phyloP scores from a whole-genome alignment of 371 early-diverging fungal species.

The Rhizopus sp. region DNA sequence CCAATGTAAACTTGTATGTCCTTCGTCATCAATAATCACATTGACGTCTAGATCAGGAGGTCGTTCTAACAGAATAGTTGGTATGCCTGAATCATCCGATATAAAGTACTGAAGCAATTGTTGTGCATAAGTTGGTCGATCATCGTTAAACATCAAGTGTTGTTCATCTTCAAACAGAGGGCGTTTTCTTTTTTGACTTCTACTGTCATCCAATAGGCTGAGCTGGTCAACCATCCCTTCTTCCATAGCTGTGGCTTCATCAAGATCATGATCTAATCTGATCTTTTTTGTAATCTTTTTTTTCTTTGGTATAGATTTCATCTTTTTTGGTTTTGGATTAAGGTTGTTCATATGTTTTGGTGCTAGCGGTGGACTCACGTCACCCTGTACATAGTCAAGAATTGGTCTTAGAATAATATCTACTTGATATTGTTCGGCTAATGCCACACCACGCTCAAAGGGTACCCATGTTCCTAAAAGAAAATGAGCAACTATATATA shows the following conservation, averaged over 20 bases:
- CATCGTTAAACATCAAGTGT: slow-evolving; percentile 52
- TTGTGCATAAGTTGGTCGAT: slow-evolving; percentile 42
- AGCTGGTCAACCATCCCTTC: background rate
- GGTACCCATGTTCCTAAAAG: slow-evolving; percentile 65
- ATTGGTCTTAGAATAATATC: slow-evolving; percentile 34
- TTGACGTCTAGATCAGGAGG: slow-evolving; percentile 72
- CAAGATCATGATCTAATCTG: background rate
- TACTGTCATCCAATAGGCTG: background rate
- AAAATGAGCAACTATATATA: background rate
- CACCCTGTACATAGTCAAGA: slow-evolving; percentile 38
- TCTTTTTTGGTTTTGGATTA: slow-evolving; percentile 15
- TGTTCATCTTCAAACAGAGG: slow-evolving; percentile 52
- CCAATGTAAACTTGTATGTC: slow-evolving; percentile 94
- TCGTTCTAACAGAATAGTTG: slow-evolving; percentile 54
- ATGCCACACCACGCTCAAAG: slow-evolving; percentile 65
- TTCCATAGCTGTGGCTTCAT: background rate
- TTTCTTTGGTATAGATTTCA: slow-evolving; percentile 14
- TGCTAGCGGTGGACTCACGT: slow-evolving; percentile 44
- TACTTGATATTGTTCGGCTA: slow-evolving; percentile 54
- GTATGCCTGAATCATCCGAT: slow-evolving; percentile 61
- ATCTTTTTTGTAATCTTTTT: slow-evolving; percentile 10
- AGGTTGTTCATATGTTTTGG: slow-evolving; percentile 38
- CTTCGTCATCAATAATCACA: slow-evolving; percentile 87
- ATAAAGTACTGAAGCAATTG: slow-evolving; percentile 59
- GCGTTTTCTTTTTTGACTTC: slow-evolving; percentile 22